Base-by-base conservation (phyloP, 257 asterid genomes). In the Penstemon davidsonii region DNA sequence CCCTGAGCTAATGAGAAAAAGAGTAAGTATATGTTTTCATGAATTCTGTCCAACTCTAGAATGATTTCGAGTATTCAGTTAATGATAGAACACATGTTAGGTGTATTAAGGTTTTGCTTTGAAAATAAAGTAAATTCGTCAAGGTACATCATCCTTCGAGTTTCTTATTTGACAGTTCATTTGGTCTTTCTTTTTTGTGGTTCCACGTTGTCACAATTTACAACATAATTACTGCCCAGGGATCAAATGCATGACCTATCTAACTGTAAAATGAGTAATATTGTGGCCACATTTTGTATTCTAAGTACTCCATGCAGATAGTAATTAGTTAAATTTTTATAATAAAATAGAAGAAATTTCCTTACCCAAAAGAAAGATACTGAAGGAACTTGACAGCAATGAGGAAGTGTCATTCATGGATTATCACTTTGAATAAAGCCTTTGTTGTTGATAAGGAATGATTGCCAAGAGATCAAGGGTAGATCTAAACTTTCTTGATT, bases 1-100 rank as follows among this genome's bases (percentile, higher is more conserved):
- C 75, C 98, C 98, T 18, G 97, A 90, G 64, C 93, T 85, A 70
- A 92, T 92, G 98, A 86, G 88, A 70, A 82, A 92, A 78, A 83
- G 80, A 70, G 98, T 92, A 59, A 65, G 81, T 59, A 65, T 8
- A 15, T 25, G n/a, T 58, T 70, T 72, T 44, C 59, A 60, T 9
- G 13, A 50, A 37, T 73, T 18, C 49, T 51, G 38, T 12, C 37
- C 38, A 12, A 39, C 42, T 64, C 37, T 62, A 50, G 36, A 59
- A 63, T 42, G 54, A 13, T 57, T 64, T 44, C 18, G 41, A 45
- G 10, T 41, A 67, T 51, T 60, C 25, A 1, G 13, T 25, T 4
- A 25, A 13, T 53, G 62, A 40, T 0, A 37, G 50, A 53, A 12
- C 13, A 15, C 10, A 55, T 11, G 42, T 13, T 68, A 49, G 12